Evolutionary conservation across 768 basidiomycete genomes (phyloP), one percentile per base, ranked within the genome.

Genomic region (Leccinum rimulosum): DNA sequence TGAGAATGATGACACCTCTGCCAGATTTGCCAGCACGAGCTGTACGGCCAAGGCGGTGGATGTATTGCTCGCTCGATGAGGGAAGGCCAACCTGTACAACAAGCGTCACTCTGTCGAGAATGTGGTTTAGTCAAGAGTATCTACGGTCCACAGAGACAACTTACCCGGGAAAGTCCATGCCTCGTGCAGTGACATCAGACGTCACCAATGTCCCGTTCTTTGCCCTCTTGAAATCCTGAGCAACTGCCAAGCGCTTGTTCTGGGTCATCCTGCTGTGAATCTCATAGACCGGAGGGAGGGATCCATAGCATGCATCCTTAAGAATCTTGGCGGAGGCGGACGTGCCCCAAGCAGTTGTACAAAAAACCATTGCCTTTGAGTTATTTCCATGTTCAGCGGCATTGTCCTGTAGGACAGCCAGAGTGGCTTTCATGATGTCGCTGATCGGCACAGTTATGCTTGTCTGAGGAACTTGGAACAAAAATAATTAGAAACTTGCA

Each of bases 41-140:
- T 17, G 89, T 91, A 50, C 89, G 82, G 14, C 89, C 89, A 7
- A 91, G 84, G 22, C 89, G 82, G 65, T 91, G 89, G 56, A 91
- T 85, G 72, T 91, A 91, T 68, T 90, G 88, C 65, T 90, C 89
- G 27, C 84, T 79, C 56, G 85, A 81, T 0, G 83, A 80, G 12
- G 89, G 89, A 62, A 89, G 79, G 59, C 85, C 86, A 56, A 85
- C 70, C 67, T 88, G 86, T 7, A 86, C 64, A 49, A 88, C 81
- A 1, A 81, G 76, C 0, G 85, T 84, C 7, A 88, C 84, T 17
- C 82, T 82, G 62, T 28, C 53, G 35, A 52, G 15, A 27, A 12
- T 3, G 36, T 50, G 33, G 11, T 27, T 70, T 30, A 70, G 52
- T 22, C n/a, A 12, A 9, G 51, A 31, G 49, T 17, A 31, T 43